These are phyloP conservation scores for Penicillium sp. DNA, from an alignment of 2,329 filamentous ascomycete species.

Conservation along the genomic window DNA sequence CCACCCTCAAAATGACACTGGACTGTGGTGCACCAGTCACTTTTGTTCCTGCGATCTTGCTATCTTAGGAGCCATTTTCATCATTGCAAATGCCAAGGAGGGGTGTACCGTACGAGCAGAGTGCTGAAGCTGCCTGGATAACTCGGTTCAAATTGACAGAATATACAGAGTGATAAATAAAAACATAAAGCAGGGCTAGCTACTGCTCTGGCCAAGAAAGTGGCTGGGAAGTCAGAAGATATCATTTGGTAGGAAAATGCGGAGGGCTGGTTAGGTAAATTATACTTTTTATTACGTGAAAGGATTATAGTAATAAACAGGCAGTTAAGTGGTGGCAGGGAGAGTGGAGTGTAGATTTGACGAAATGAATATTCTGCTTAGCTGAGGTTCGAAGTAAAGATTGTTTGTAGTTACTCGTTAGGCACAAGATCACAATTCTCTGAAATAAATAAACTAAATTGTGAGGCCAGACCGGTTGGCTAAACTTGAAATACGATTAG, in stretches of 20 bases:
- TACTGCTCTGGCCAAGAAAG: background rate
- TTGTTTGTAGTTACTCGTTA: too few relatives aligned
- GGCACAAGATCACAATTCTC: too few relatives aligned
- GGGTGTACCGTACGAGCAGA: background rate
- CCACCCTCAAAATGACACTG: background rate
- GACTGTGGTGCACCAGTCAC: background rate
- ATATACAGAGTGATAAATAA: too few relatives aligned
- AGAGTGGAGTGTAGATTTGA: too few relatives aligned
- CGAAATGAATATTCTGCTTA: too few relatives aligned
- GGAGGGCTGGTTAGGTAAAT: background rate
- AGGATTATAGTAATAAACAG: too few relatives aligned
- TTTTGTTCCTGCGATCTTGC: background rate
- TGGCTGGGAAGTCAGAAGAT: background rate
- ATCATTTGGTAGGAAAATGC: background rate
- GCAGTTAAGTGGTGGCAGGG: too few relatives aligned
- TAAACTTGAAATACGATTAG: too few relatives aligned
- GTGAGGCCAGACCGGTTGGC: too few relatives aligned
- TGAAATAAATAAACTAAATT: too few relatives aligned
- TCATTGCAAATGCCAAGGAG: background rate
- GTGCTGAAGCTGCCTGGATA: background rate
- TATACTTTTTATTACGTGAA: too few relatives aligned
- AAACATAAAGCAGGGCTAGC: background rate
- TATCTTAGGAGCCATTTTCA: background rate
- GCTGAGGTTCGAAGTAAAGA: too few relatives aligned
- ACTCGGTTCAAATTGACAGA: background rate